Conservation (phyloP, 306 rosid genomes). For the Vicia faba region DNA sequence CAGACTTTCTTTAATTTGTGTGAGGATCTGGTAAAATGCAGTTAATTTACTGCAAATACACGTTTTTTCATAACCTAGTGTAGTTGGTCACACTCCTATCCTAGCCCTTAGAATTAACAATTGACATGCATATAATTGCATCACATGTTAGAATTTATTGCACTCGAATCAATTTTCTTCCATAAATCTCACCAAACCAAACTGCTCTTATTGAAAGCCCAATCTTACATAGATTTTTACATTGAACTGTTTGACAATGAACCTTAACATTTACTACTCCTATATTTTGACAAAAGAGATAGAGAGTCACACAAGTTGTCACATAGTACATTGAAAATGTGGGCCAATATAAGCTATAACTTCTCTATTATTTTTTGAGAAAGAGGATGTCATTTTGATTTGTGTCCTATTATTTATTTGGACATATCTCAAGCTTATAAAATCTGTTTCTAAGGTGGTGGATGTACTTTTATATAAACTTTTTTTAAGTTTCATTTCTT, state of each 20-base stretch:
- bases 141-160: conserved; percentile 25
- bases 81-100: conserved; percentile 11
- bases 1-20: conserved; percentile 24
- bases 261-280: neutral
- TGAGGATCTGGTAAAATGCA: conserved; percentile 34
- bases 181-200: conserved; percentile 18
- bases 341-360: conserved; percentile 36
- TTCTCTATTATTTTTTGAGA: conserved; percentile 24
- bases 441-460: too few species aligned
- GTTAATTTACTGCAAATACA: conserved; percentile 32
- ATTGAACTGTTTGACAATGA: conserved; percentile 16
- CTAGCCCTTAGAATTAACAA: conserved; percentile 20
- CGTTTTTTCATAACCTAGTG: conserved; percentile 21
- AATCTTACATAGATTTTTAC: conserved; percentile 2
- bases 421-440: too few species aligned
- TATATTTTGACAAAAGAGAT: neutral
- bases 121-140: conserved; percentile 8
- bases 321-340: conserved; percentile 43
- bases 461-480: too few species aligned
- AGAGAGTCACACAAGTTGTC: conserved; percentile 16
- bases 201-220: conserved; percentile 14
- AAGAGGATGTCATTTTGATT: conserved; percentile 21
- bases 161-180: conserved; percentile 8
- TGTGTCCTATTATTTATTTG: neutral
- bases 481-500: too few species aligned